Base-by-base conservation (phyloP, 257 asterid species). In the Catharanthus roseus region DNA sequence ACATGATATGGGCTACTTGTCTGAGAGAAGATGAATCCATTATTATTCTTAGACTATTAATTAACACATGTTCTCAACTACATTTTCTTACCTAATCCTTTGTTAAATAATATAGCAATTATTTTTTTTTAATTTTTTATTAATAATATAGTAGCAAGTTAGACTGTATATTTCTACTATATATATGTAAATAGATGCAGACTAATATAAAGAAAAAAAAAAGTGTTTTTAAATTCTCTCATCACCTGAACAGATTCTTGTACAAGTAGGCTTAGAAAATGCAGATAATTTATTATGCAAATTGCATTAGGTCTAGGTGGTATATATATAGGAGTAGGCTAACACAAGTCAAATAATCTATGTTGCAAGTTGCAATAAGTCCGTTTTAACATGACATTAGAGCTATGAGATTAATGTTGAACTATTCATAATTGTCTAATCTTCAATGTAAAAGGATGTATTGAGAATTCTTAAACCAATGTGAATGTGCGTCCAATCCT, bases 1-100 rank as follows among this genome's bases (percentile, higher is more conserved):
- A n/a, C n/a, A n/a, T n/a, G n/a, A n/a, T 28, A 7, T 61, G 67
- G 66, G 67, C 67, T 33, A 62, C 29, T 62, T 62, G 45, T 62
- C 67, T 9, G 67, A 62, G 47, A 34, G 36, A 33, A 62, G 47
- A 34, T 34, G 28, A 18, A 36, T 34, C 15, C n/a, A n/a, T n/a
- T n/a, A n/a, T n/a, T 33, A 62, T 62, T 62, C 28, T 18, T 18
- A 18, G 67, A 34, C 15, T 38, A 10, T 39, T 58, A 11, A 29
- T 26, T 28, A 2, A 57, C 21, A 62, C 47, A 34, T 36, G 67
- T 62, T 62, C 47, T 62, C 42, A 34, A 18, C 29, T 23, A 34
- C 18, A 61, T 62, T 21, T 31, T 11, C n/a, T 19, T 45, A 18
- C 44, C 44, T 61, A 60, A 31, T 60, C 66, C 65, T 33, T 31